These are phyloP conservation scores for Claviceps pazoutovae DNA, from an alignment of 2,329 filamentous ascomycete genomes.

Conservation along the genomic window DNA sequence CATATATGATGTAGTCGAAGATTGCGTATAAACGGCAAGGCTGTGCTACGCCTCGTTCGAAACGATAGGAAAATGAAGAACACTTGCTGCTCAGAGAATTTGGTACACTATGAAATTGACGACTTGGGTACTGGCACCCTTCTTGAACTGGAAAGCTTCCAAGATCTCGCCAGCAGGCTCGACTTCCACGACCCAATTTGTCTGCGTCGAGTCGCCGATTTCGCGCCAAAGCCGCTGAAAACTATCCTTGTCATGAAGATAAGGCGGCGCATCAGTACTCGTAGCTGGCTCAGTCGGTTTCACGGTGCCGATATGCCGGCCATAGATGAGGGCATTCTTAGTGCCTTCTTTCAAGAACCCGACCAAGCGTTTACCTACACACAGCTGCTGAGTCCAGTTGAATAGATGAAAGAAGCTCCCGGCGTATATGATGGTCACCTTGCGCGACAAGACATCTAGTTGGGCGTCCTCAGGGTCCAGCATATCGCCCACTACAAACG, in stretches of 20 bases:
- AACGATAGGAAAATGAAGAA: neutral
- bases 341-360: slow-evolving; percentile 30
- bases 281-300: slow-evolving; percentile 11
- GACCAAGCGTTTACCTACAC: slow-evolving; percentile 29
- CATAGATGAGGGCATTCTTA: slow-evolving; percentile 33
- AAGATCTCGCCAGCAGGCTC: slow-evolving; percentile 16
- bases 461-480: slow-evolving; percentile 25
- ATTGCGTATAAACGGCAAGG: neutral
- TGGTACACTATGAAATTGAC: slow-evolving; percentile 24
- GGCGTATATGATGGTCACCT: slow-evolving; percentile 33
- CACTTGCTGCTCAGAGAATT: slow-evolving; percentile 9
- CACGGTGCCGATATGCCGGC: slow-evolving; percentile 33
- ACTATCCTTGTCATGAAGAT: slow-evolving; percentile 33
- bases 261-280: slow-evolving; percentile 17
- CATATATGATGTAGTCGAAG: neutral
- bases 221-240: slow-evolving; percentile 42
- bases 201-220: slow-evolving; percentile 33
- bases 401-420: slow-evolving; percentile 38
- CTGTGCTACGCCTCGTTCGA: neutral
- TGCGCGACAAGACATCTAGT: slow-evolving; percentile 22
- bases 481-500: slow-evolving; percentile 38
- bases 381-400: slow-evolving; percentile 31
- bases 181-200: slow-evolving; percentile 33
- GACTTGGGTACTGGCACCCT: slow-evolving; percentile 11
- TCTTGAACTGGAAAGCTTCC: slow-evolving; percentile 12